Evolutionary conservation across 2,329 filamentous ascomycete genomes (phyloP).

Genomic region (Myotisia sp.): DNA sequence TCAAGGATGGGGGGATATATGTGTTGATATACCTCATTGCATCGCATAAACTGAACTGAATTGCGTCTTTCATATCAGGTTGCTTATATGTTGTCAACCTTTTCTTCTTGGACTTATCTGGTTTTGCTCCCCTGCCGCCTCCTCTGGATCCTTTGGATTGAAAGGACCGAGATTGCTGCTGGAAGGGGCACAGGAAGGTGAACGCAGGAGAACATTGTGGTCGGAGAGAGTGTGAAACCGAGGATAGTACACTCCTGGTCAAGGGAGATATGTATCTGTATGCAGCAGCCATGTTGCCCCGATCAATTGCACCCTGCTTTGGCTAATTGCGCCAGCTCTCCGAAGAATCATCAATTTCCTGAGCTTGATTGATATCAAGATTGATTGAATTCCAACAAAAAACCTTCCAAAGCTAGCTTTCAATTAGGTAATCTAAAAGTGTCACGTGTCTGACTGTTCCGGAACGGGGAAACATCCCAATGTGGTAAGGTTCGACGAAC

Average conservation of each 20-base stretch:
- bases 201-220: constrained; percentile 8
- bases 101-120: constrained; percentile 36
- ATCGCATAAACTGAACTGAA: constrained; percentile 73
- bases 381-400: too few relatives aligned
- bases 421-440: too few relatives aligned
- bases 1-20: constrained; percentile 1
- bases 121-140: constrained; percentile 11
- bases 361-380: too few relatives aligned
- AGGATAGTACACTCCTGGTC: constrained; percentile 9
- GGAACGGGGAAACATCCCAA: too few relatives aligned
- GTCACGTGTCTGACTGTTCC: too few relatives aligned
- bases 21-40: constrained; percentile 57
- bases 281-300: constrained; percentile 10
- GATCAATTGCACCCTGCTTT: too few relatives aligned
- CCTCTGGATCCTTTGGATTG: constrained; percentile 6
- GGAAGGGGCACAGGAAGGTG: constrained; percentile 12
- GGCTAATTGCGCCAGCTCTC: too few relatives aligned
- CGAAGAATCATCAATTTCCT: too few relatives aligned
- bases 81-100: constrained; percentile 50
- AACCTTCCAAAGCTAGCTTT: too few relatives aligned
- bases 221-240: constrained; percentile 8
- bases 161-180: constrained; percentile 11
- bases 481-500: too few relatives aligned
- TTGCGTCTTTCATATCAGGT: constrained; percentile 47
- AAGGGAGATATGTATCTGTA: constrained; percentile 12